These are phyloP conservation scores for Vanrija sp. DNA, from an alignment of 1,284 basidiomycete genomes.

Conservation along the genomic window DNA sequence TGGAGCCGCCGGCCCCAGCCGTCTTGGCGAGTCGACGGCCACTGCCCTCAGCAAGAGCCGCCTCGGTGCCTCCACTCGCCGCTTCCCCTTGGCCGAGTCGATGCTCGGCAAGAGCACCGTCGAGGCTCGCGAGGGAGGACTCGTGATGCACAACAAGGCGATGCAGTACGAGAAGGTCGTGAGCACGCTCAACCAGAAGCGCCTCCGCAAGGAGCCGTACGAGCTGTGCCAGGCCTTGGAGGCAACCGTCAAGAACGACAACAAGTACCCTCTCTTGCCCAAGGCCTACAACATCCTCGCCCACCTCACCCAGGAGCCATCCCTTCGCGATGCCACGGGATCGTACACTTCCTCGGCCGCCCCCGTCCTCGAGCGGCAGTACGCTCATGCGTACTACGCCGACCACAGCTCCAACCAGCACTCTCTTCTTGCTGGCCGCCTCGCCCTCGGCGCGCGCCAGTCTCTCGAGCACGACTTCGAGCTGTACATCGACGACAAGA, in stretches of 20 bases:
- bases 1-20: conserved; percentile 2
- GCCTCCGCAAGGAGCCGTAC: conserved; percentile 35
- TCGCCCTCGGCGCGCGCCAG: conserved; percentile 37
- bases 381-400: conserved; percentile 51
- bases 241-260: conserved; percentile 36
- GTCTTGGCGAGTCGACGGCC: conserved; percentile 20
- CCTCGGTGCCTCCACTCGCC: conserved; percentile 29
- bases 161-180: conserved; percentile 86
- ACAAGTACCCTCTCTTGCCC: conserved; percentile 48
- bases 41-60: conserved; percentile 27
- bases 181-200: conserved; percentile 52
- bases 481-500: conserved; percentile 74
- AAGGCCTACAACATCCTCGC: conserved; percentile 48
- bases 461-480: conserved; percentile 69
- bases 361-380: conserved; percentile 49
- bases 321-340: conserved; percentile 42
- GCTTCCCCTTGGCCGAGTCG: conserved; percentile 38
- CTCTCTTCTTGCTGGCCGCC: conserved; percentile 28
- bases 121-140: conserved; percentile 38
- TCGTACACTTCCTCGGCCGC: conserved; percentile 4
- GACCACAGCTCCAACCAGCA: conserved; percentile 22
- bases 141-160: conserved; percentile 80
- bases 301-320: conserved; percentile 51
- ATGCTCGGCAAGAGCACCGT: conserved; percentile 24
- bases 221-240: conserved; percentile 36